Evolutionary conservation across 805 yeast genomes (phyloP).

Genomic region (Tanozyma kutaoensis): DNA sequence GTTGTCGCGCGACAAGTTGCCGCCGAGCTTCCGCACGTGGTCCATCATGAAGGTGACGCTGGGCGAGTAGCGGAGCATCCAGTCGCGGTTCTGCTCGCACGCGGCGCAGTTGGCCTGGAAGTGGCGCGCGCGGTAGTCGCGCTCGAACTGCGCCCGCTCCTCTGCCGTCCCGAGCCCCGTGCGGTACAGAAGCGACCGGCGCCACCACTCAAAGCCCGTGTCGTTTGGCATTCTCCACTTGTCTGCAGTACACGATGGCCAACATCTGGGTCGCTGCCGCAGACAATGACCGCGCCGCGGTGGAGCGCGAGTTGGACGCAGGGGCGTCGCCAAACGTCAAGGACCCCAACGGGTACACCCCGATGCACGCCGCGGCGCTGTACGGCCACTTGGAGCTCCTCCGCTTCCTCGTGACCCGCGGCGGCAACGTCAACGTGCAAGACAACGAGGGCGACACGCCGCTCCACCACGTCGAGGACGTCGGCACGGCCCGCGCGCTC

Average conservation of each 20-base stretch:
- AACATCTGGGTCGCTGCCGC: constrained; percentile 96
- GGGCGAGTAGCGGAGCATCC: constrained; percentile 74
- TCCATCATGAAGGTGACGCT: constrained; percentile 78
- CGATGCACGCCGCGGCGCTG: constrained; percentile 95
- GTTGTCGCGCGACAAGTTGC: constrained; percentile 34
- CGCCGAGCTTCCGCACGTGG: constrained; percentile 54
- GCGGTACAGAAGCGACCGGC: constrained; percentile 53
- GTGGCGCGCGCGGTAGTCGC: constrained; percentile 34
- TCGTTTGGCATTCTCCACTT: constrained; percentile 5
- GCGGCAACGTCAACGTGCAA: constrained; percentile 72
- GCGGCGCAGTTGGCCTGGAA: constrained; percentile 40
- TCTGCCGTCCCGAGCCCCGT: constrained; percentile 54
- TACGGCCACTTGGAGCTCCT: constrained; percentile 72
- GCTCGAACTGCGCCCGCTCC: constrained; percentile 44
- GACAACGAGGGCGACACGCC: constrained; percentile 95
- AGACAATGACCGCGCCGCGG: constrained; percentile 55
- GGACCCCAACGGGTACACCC: constrained; percentile 93
- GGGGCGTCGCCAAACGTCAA: constrained; percentile 57
- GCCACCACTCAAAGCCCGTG: constrained; percentile 69
- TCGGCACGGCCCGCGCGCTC: constrained; percentile 47
- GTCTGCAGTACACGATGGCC: constrained; percentile 17
- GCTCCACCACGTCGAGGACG: constrained; percentile 76
- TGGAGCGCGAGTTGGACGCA: constrained; percentile 37
- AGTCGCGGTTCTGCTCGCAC: constrained; percentile 68
- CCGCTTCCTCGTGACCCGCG: constrained; percentile 35